Evolutionary conservation across 2,329 filamentous ascomycete species (phyloP).

Genomic region (Chaetothyriales sp.): DNA sequence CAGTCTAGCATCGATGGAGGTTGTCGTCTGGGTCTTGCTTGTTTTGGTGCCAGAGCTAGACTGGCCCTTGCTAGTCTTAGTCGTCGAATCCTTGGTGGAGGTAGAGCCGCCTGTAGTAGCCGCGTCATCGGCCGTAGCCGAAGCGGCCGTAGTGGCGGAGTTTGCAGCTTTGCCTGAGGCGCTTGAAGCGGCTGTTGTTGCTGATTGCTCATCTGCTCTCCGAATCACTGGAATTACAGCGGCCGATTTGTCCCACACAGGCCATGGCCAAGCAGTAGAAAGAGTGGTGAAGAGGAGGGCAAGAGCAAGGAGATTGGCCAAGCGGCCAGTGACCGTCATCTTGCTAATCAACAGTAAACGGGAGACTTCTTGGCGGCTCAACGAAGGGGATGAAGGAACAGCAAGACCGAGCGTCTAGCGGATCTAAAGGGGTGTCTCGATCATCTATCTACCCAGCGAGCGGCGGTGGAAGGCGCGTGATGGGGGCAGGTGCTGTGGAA

Average conservation of each 20-base stretch:
- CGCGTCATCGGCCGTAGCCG: conserved; percentile 2
- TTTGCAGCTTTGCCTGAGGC: conserved; percentile 3
- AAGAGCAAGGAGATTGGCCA: conserved; percentile 10
- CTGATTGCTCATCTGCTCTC: conserved; percentile 7
- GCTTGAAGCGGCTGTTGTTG: neutral
- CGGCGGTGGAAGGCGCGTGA: neutral
- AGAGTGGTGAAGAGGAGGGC: conserved; percentile 18
- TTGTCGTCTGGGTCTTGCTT: conserved; percentile 20
- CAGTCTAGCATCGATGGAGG: conserved; percentile 39
- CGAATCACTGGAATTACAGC: conserved; percentile 16
- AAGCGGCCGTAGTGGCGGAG: conserved; percentile 1
- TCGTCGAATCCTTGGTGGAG: conserved; percentile 4
- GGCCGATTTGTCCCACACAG: conserved; percentile 11
- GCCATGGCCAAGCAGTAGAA: conserved; percentile 23
- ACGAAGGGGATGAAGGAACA: neutral
- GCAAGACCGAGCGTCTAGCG: neutral
- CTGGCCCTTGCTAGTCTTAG: conserved; percentile 1
- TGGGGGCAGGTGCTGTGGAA: neutral
- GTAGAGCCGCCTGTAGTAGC: neutral
- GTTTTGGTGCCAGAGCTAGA: conserved; percentile 9
- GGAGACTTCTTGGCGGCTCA: neutral
- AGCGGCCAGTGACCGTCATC: conserved; percentile 14
- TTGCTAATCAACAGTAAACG: neutral
- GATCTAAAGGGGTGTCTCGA: neutral
- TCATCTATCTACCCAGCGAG: neutral